Conservation (phyloP, 208 protist genomes). For the Leishmania amazonensis region DNA sequence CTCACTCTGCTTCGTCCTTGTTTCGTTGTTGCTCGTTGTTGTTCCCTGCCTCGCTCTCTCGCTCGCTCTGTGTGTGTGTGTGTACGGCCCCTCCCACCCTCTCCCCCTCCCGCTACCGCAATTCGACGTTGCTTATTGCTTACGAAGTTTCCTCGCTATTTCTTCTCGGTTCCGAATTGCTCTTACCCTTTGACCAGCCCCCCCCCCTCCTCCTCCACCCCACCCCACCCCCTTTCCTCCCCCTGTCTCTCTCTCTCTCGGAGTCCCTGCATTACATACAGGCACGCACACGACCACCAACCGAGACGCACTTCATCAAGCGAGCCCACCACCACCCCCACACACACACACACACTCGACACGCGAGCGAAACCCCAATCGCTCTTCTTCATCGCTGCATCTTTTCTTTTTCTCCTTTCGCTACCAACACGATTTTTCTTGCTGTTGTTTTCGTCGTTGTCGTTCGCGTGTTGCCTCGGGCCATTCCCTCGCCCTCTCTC, state of each 20-base stretch:
- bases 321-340: too few relatives aligned
- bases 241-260: background rate
- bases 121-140: background rate
- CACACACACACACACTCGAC: background rate
- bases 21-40: background rate
- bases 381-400: too few relatives aligned
- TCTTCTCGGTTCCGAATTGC: slow-evolving; percentile 22
- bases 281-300: background rate
- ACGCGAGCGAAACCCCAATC: background rate
- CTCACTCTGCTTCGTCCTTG: background rate
- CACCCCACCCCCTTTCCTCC: too few relatives aligned
- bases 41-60: background rate
- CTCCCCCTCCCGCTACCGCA: background rate
- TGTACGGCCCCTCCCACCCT: too few relatives aligned
- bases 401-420: background rate
- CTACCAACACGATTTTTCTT: background rate
- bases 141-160: background rate
- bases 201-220: background rate
- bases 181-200: background rate
- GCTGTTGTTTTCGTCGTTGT: background rate
- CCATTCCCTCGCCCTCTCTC: background rate
- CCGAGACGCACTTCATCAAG: background rate
- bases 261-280: background rate
- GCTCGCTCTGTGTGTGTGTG: too few relatives aligned
- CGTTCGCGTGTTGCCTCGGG: background rate